Evolutionary conservation across 352 stramenopile genomes (phyloP), one percentile per base, ranked within the genome.

Genomic region (Phytophthora pseudosyringae): DNA sequence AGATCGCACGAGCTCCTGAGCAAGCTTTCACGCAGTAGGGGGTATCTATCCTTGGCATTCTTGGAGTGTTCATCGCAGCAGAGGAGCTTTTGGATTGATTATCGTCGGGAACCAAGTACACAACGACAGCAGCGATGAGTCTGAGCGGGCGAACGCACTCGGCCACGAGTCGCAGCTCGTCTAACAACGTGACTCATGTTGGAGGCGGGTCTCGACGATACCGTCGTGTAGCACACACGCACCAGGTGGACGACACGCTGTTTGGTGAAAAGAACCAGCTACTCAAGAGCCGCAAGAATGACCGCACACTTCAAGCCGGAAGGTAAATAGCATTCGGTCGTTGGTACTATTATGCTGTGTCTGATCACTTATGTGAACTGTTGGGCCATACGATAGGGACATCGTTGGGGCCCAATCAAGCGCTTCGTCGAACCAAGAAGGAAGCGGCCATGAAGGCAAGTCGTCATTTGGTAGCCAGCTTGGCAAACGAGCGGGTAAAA

Each of bases 191-290:
- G 29, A 44, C 15, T 39, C 33, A 61, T 52, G 53, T 55, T 6
- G 53, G 64, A 1, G 41, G 55, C 35, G 67, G 61, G 5, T 77
- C 70, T 44, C 73, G 80, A 16, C 79, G 81, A 16, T 92, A 92
- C 51, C 78, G 83, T 5, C 83, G 83, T 6, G 68, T 92, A 28
- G 75, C 81, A 15, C 71, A 89, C 39, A 75, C 70, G 3, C 76
- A 71, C 0, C 81, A 90, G 63, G 81, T 91, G 16, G 86, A 91
- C 58, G 83, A 94, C 62, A 89, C 73, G 52, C 75, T 94, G 7
- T 94, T 92, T 66, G 83, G 83, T 29, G 74, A 73, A 38, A 80
- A 81, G 60, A 78, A 76, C 28, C 73, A 78, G 25, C 54, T 77
- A 33, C 64, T 51, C 44, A 78, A 81, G 59, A 83, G 40, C 41